These are phyloP conservation scores for Camillea tinctor DNA, from an alignment of 2,329 filamentous ascomycete species.

Conservation along the genomic window DNA sequence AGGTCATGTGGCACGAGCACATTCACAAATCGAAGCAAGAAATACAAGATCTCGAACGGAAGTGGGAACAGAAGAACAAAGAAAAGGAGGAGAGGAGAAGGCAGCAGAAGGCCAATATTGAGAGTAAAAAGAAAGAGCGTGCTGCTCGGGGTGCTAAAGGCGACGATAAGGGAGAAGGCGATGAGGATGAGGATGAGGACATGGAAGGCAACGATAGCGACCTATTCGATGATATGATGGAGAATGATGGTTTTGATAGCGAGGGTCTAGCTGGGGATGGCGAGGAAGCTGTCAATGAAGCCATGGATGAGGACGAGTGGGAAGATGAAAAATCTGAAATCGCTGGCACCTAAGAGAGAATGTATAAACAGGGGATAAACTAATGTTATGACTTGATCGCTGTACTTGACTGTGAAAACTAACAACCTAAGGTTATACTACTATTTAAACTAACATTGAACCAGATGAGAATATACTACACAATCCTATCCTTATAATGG, in stretches of 20 bases:
- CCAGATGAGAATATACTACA: too few relatives aligned
- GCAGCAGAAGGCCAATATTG: slow-evolving; percentile 86
- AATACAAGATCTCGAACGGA: slow-evolving; percentile 73
- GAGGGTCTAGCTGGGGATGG: slow-evolving; percentile 50
- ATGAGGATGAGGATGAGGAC: slow-evolving; percentile 37
- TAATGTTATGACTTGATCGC: background rate
- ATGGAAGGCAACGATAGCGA: slow-evolving; percentile 42
- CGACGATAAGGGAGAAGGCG: slow-evolving; percentile 34
- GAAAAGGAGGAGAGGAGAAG: slow-evolving; percentile 82
- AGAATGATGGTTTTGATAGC: slow-evolving; percentile 50
- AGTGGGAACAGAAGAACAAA: slow-evolving; percentile 73
- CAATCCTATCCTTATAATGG: too few relatives aligned
- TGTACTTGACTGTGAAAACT: background rate
- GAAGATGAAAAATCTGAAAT: slow-evolving; percentile 45
- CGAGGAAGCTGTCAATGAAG: slow-evolving; percentile 48
- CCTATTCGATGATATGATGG: slow-evolving; percentile 43
- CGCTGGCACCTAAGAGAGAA: slow-evolving; percentile 18
- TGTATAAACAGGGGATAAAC: background rate
- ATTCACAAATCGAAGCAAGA: slow-evolving; percentile 81
- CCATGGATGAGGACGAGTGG: slow-evolving; percentile 52
- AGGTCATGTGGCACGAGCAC: slow-evolving; percentile 97
- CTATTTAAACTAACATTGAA: too few relatives aligned
- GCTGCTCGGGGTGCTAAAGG: slow-evolving; percentile 42
- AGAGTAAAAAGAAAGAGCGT: slow-evolving; percentile 70
- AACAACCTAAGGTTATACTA: too few relatives aligned